A percentile compares a stretch with the other conserved stretches of the same genome.
phyloP scores from a whole-genome alignment of 2,329 filamentous ascomycete genomes.

The Mariannaea sp. region DNA sequence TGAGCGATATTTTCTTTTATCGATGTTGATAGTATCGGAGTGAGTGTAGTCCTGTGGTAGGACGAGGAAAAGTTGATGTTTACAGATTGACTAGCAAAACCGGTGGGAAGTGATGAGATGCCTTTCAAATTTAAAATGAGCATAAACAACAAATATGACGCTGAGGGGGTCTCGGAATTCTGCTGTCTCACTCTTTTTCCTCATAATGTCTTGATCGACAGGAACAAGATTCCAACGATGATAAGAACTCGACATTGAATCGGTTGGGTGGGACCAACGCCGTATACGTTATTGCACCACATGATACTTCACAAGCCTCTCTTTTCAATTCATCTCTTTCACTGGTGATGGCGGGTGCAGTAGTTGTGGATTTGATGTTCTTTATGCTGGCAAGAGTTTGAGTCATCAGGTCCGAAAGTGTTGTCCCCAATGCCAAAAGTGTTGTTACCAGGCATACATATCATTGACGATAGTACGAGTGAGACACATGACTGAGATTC shows the following conservation, averaged over 20 bases:
- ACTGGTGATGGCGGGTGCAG: too few species aligned
- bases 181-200: constrained; percentile 1
- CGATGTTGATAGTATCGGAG: neutral
- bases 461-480: too few species aligned
- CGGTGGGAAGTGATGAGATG: neutral
- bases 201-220: neutral
- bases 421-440: too few species aligned
- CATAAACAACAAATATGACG: constrained; percentile 1
- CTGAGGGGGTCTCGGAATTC: constrained; percentile 2
- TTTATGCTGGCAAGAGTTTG: too few species aligned
- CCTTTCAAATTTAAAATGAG: neutral
- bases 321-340: neutral
- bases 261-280: neutral
- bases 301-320: neutral
- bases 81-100: too few species aligned
- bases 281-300: too few species aligned
- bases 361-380: too few species aligned
- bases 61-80: neutral
- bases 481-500: neutral
- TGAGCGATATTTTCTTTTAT: too few species aligned
- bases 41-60: neutral
- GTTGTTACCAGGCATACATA: too few species aligned
- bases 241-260: neutral
- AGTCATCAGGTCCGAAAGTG: too few species aligned
- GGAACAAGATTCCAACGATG: neutral